phyloP scores from a whole-genome alignment of 345 rosid species.

The Diplotaxis tenuifolia region DNA sequence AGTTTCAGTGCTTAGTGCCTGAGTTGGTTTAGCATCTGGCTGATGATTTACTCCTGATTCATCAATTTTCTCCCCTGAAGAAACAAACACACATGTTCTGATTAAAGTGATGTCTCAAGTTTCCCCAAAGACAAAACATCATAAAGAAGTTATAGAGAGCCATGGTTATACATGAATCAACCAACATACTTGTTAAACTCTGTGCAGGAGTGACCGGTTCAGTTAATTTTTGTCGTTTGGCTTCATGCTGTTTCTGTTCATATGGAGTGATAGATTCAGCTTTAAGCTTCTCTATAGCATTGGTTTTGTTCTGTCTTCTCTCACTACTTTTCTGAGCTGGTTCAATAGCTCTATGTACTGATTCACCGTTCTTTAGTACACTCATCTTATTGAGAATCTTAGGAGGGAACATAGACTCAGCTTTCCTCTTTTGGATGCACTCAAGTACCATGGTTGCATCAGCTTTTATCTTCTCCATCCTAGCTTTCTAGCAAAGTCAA shows the following conservation, averaged over 20 bases:
- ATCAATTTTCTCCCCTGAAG: no score
- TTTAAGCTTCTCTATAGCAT: neutral
- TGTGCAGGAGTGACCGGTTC: constrained; percentile 4
- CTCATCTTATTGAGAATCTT: neutral
- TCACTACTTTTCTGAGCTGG: neutral
- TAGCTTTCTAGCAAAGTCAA: constrained; percentile 17
- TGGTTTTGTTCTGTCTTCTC: neutral
- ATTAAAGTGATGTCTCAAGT: no score
- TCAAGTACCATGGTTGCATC: constrained; percentile 30
- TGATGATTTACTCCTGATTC: no score
- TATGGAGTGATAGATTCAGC: neutral
- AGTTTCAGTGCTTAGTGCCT: neutral
- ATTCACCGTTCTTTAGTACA: neutral
- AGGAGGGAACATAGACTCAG: constrained; percentile 12
- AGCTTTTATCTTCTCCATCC: constrained; percentile 21
- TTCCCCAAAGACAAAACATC: no score
- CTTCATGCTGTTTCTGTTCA: constrained; percentile 5
- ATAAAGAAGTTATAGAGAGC: no score
- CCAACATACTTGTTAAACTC: no score
- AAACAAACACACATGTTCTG: no score
- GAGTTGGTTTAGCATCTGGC: neutral
- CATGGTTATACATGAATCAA: no score
- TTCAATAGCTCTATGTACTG: neutral
- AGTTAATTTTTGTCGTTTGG: constrained; percentile 19
- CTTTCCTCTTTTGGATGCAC: constrained; percentile 9